phyloP scores from a whole-genome alignment of 495 filamentous ascomycete species.

The Pseudotulostoma volvatum region DNA sequence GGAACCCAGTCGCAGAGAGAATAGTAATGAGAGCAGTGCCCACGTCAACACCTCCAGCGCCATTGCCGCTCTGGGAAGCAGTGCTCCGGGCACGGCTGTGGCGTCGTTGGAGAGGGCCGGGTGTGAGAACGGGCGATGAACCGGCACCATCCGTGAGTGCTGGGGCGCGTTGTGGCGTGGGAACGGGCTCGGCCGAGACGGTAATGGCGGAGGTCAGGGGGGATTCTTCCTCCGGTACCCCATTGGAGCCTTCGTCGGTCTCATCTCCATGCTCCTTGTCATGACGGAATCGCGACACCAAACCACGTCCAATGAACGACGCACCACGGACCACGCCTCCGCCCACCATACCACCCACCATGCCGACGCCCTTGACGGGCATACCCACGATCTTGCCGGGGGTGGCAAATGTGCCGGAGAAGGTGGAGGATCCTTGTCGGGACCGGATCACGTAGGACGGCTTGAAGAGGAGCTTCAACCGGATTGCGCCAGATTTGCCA shows the following conservation, averaged over 20 bases:
- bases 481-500: constrained; percentile 74
- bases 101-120: constrained; percentile 20
- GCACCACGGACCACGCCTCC: constrained; percentile 67
- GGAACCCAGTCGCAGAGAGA: constrained; percentile 63
- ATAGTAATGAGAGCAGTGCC: constrained; percentile 73
- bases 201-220: constrained; percentile 22
- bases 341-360: constrained; percentile 50
- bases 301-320: constrained; percentile 65
- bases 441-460: constrained; percentile 79
- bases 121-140: constrained; percentile 20
- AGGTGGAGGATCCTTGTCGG: constrained; percentile 80
- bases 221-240: constrained; percentile 26
- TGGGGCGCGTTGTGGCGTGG: constrained; percentile 11
- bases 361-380: constrained; percentile 77
- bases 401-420: constrained; percentile 77
- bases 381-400: constrained; percentile 90
- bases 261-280: constrained; percentile 43
- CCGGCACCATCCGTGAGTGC: constrained; percentile 10
- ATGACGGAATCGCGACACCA: constrained; percentile 41
- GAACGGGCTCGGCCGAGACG: too few species aligned
- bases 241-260: constrained; percentile 8
- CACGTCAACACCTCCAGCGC: constrained; percentile 36
- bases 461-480: constrained; percentile 81
- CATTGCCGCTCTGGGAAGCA: constrained; percentile 33
- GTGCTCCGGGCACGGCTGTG: constrained; percentile 56